Base-by-base conservation (phyloP, 1,139 yeast genomes). In the Candida dubliniensis region DNA sequence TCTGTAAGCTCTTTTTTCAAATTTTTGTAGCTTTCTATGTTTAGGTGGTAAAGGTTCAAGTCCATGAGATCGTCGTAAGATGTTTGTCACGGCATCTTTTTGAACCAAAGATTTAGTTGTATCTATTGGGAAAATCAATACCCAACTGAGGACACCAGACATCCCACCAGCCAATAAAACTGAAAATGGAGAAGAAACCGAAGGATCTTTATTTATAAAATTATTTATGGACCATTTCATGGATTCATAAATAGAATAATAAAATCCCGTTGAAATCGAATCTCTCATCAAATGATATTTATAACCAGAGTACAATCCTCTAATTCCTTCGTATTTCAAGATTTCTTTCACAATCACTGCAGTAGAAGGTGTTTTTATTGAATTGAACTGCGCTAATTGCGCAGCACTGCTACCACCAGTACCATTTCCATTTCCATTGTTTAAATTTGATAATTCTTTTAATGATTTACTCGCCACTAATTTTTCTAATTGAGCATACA, bases 101-200 rank as follows among this genome's bases (percentile, higher is more conserved):
- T 88, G 96, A 38, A 81, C 74, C 47, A 83, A 72, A 1, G 91
- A 80, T 60, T 89, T 88, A 48, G 84, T 71, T 0, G 96, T 87
- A 59, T 88, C 96, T 2, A 89, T 61, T 0, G 96, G 96, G 65
- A 85, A 88, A 2, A 87, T 82, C 2, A 81, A 60, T 1, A 80
- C 63, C 95, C 95, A 87, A 41, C 89, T 76, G 13, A 82, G 63
- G 10, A 83, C 77, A 1, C 96, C 96, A 1, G 95, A 81, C 31
- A 82, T 52, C 0, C 90, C 96, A n/a, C 96, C 96, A 0, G 95
- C 87, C 2, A 84, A 43, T 4, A 71, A 52, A 18, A 74, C 65
- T 1, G 77, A 64, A 6, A 69, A 38, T 9, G 69, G 69, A 5
- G 76, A 68, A 15, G 67, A 54, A 18, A 52, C 46, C 1, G 55